Evolutionary conservation across 1,284 basidiomycete genomes (phyloP), one percentile per base, ranked within the genome.

Genomic region (Irpex sp.): DNA sequence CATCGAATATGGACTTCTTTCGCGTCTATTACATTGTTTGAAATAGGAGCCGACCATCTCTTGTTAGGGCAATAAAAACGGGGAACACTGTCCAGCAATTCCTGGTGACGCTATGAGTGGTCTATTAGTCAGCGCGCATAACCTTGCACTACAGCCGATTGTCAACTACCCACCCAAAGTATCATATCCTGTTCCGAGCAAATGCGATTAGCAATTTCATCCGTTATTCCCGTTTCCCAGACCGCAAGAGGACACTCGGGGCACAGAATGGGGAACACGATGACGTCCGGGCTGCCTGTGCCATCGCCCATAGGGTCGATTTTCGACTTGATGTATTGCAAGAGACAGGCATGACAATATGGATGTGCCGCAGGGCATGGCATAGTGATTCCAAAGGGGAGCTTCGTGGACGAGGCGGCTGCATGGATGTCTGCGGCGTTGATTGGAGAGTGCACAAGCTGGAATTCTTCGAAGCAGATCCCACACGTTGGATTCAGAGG

Each of bases 381-480:
- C 1, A 79, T 69, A 4, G 67, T 63, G 5, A 78, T 66, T 3
- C 78, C 78, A 56, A 77, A 79, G 37, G 70, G 72, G 5, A 78
- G 68, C n/a, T 71, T 70, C 4, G 59, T 66, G 2, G 77, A 79
- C 0, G 76, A 76, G 43, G 74, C 77, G 15, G 77, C 77, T 8
- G 21, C 13, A 26, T 35, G 53, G 3, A 74, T 73, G 4, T 68
- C 64, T 1, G 77, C 66, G 0, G 77, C 77, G 4, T 68, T 66
- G 19, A 75, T 65, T 1, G 78, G 78, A 4, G 77, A 77, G 61
- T 76, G 62, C 0, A 77, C 77, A 8, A 65, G 64, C 47, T 76
- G 73, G 62, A 78, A 77, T 2, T 74, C 62, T 50, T 80, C 78
- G 63, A 78, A 69, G 69, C 78, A 80, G 49, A 80, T 79, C 3